Evolutionary conservation across 306 rosid genomes (phyloP).

Genomic region (Morella rubra): DNA sequence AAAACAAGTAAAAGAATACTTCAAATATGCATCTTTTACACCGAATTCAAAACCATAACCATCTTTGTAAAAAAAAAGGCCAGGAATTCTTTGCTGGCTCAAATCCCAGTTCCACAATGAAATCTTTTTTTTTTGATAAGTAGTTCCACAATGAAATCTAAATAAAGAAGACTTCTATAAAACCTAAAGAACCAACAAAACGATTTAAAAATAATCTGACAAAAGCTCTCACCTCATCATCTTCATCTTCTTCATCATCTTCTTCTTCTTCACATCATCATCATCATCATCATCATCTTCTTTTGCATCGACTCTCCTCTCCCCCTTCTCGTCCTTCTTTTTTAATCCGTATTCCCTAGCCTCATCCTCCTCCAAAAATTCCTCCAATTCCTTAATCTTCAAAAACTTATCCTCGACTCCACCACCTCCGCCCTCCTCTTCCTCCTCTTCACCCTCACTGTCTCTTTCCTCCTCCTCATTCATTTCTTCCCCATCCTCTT

Average conservation of each 20-base stretch:
- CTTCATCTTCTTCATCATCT: slow-evolving; percentile 43
- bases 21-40: slow-evolving; percentile 3
- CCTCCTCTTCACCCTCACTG: slow-evolving; percentile 17
- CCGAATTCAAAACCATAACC: background rate
- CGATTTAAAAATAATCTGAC: background rate
- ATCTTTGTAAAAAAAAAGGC: background rate
- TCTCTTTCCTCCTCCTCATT: slow-evolving; percentile 16
- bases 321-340: slow-evolving; percentile 27
- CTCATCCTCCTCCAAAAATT: slow-evolving; percentile 66
- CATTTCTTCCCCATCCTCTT: background rate
- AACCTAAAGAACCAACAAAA: background rate
- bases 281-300: slow-evolving; percentile 25
- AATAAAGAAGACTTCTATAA: background rate
- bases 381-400: slow-evolving; percentile 64
- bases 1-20: slow-evolving; percentile 1
- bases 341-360: slow-evolving; percentile 50
- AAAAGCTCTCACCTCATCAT: slow-evolving; percentile 46
- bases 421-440: slow-evolving; percentile 27
- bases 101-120: background rate
- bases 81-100: background rate
- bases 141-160: background rate
- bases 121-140: no score
- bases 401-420: slow-evolving; percentile 74
- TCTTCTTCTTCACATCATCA: slow-evolving; percentile 40
- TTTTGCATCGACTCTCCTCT: background rate